Percentiles rank a stretch among this genome's conserved stretches.
These are phyloP conservation scores for Trifolium pratense DNA, from an alignment of 306 rosid genomes.

Conservation along the genomic window DNA sequence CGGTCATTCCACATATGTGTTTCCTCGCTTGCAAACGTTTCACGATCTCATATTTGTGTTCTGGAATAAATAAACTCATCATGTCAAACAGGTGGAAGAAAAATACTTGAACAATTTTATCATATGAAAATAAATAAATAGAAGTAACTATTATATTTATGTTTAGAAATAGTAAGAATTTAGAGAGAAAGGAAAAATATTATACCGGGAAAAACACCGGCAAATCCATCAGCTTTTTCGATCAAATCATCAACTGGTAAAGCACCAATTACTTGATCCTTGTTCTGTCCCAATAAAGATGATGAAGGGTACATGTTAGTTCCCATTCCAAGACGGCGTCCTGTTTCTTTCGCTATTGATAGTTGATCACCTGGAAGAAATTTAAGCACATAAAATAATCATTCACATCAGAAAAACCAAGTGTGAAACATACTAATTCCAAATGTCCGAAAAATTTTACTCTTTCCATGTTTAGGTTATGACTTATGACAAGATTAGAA, in stretches of 20 bases:
- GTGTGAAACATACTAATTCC: background rate
- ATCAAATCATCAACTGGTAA: background rate
- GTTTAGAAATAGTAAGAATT: background rate
- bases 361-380: slow-evolving; percentile 71
- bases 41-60: background rate
- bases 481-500: too few species aligned
- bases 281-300: background rate
- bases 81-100: background rate
- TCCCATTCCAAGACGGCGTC: slow-evolving; percentile 45
- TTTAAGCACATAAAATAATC: background rate
- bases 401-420: background rate
- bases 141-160: background rate
- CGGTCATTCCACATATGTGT: background rate
- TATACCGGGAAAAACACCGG: slow-evolving; percentile 1
- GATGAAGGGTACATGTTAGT: background rate
- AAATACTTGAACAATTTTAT: background rate
- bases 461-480: background rate
- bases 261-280: background rate
- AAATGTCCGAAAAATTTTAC: background rate
- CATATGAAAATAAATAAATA: background rate
- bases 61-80: background rate
- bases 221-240: slow-evolving; percentile 1
- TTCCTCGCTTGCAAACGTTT: slow-evolving; percentile 4
- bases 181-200: background rate
- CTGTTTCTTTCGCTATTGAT: slow-evolving; percentile 88